Percentiles rank a stretch among this genome's conserved stretches.
Conservation (phyloP, 805 yeast genomes). For the Candida ascalaphidarum region DNA sequence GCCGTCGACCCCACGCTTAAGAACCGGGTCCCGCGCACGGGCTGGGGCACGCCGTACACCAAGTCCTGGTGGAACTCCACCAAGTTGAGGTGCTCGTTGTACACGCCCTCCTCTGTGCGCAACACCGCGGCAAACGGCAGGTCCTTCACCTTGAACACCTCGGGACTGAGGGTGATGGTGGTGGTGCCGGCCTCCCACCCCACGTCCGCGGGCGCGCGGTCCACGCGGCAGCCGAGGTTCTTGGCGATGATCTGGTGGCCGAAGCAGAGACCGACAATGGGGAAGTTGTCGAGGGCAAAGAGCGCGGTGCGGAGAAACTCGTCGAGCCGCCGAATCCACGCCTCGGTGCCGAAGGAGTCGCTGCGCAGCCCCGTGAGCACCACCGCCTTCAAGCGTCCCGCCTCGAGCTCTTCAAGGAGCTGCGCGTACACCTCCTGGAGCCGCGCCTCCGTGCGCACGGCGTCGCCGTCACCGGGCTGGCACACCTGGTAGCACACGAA, state of each 20-base stretch:
- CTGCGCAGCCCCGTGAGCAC: constrained; percentile 45
- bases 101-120: constrained; percentile 43
- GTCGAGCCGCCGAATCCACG: constrained; percentile 35
- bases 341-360: constrained; percentile 35
- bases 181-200: constrained; percentile 74
- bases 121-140: constrained; percentile 20
- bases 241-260: constrained; percentile 79
- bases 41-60: constrained; percentile 27
- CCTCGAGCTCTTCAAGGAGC: constrained; percentile 15
- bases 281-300: constrained; percentile 20
- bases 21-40: constrained; percentile 12
- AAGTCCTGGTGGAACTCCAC: constrained; percentile 31
- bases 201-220: constrained; percentile 33
- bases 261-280: constrained; percentile 69
- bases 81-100: constrained; percentile 33
- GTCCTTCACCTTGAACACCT: constrained; percentile 16
- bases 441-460: no score
- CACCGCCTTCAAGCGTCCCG: constrained; percentile 27
- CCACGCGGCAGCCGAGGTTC: constrained; percentile 54
- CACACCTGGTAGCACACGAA: constrained; percentile 31
- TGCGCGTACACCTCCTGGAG: constrained; percentile 7
- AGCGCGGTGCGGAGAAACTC: constrained; percentile 18
- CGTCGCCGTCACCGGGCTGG: constrained; percentile 9
- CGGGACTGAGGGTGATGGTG: constrained; percentile 38
- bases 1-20: constrained; percentile 43